These are phyloP conservation scores for Tylopilus rubrobrunneus DNA, from an alignment of 768 basidiomycete genomes.

Conservation along the genomic window DNA sequence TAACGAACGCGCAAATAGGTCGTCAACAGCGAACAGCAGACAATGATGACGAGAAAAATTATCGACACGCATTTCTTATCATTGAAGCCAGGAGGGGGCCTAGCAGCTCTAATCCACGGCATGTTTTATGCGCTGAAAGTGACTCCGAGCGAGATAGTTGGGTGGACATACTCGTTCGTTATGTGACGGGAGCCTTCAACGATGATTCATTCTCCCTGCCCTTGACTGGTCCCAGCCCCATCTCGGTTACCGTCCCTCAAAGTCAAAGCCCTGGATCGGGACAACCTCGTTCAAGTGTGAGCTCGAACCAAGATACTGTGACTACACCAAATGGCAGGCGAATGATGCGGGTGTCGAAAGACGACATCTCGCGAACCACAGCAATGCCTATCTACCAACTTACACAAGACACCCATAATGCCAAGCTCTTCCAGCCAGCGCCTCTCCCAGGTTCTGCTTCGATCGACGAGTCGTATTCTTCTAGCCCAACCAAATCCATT, in stretches of 20 bases:
- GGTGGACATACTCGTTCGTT: constrained; percentile 91
- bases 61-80: constrained; percentile 95
- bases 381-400: constrained; percentile 49
- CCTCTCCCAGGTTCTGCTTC: constrained; percentile 13
- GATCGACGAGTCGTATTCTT: constrained; percentile 32
- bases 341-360: constrained; percentile 48
- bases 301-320: constrained; percentile 35
- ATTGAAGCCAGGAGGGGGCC: constrained; percentile 82
- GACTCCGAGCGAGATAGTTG: constrained; percentile 90
- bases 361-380: constrained; percentile 52
- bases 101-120: constrained; percentile 67
- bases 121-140: constrained; percentile 95
- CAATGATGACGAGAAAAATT: constrained; percentile 85
- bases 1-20: constrained; percentile 95
- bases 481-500: constrained; percentile 55
- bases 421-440: constrained; percentile 56
- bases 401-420: constrained; percentile 49
- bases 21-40: constrained; percentile 73
- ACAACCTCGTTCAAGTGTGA: constrained; percentile 58
- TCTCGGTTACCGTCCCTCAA: constrained; percentile 23
- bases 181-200: constrained; percentile 78
- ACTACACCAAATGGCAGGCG: constrained; percentile 28
- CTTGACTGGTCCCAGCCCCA: constrained; percentile 31
- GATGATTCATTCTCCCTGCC: constrained; percentile 55
- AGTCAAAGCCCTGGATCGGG: constrained; percentile 26